Evolutionary conservation across 2,329 filamentous ascomycete species (phyloP), one percentile per base, ranked within the genome.

Genomic region (Hypoxylon sp.): DNA sequence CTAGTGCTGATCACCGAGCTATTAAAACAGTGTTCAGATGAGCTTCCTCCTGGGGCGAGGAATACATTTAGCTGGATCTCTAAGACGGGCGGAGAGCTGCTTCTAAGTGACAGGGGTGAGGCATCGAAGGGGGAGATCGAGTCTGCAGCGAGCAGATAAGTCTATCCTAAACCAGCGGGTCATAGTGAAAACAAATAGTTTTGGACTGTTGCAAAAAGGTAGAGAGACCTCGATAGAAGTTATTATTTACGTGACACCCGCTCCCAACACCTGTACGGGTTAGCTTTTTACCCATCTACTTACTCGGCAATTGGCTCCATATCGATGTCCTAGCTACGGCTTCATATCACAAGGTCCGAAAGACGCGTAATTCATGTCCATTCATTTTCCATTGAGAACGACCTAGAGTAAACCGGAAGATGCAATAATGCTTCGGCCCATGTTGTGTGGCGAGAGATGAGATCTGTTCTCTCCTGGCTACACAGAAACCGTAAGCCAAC

Each of bases 1-100:
- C 77, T 91, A 21, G 86, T 91, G 0, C 76, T 91, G 62, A 82
- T 89, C 2, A 83, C 83, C 1, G 85, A 89, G 76, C 72, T 91
- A 58, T 72, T 89, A 44, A 83, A 82, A 72, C 81, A 80, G 48
- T 79, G 81, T 17, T 79, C 81, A 0, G 75, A 78, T 0, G 79
- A 81, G 6, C 73, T 88, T 70, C 76, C 82, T 1, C 70, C 80
- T 1, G 75, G 79, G 65, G 80, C 81, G 29, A 76, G 77, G 50
- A 76, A 72, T 13, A 74, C 81, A n/a, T 82, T 89, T 64, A 81
- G 84, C 62, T 80, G 81, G 55, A 75, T 89, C 42, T 73, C 90
- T 47, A 82, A 79, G 59, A 80, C 84, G 42, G 88, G 88, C 0
- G 84, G 84, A 0, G 79, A 82, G 72, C 70, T 85, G 35, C 76